These are phyloP conservation scores for Cerioporus squamosus DNA, from an alignment of 1,284 basidiomycete species.

Conservation along the genomic window DNA sequence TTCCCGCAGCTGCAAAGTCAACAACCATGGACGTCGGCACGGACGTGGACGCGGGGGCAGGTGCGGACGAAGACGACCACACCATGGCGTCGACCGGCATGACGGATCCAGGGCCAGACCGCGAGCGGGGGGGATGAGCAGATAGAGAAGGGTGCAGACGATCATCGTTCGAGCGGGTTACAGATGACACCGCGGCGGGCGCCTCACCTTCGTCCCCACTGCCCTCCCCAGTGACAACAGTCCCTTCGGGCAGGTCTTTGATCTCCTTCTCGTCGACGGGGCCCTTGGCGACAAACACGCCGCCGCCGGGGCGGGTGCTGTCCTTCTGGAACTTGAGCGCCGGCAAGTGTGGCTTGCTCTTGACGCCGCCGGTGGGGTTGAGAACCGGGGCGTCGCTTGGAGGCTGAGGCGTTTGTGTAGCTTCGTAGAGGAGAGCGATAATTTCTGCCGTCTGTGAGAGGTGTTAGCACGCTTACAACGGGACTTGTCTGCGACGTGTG, in stretches of 20 bases:
- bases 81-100: conserved; percentile 11
- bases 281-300: conserved; percentile 79
- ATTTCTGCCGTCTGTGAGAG: conserved; percentile 84
- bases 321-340: conserved; percentile 76
- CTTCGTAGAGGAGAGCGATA: conserved; percentile 90
- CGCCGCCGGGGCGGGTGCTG: conserved; percentile 78
- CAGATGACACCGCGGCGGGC: conserved; percentile 35
- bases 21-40: conserved; percentile 13
- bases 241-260: conserved; percentile 62
- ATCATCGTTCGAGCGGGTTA: conserved; percentile 30
- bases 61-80: conserved; percentile 18
- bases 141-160: conserved; percentile 33
- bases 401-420: conserved; percentile 75
- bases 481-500: conserved; percentile 29
- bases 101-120: conserved; percentile 15
- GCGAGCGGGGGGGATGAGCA: conserved; percentile 9
- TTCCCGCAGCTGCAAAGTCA: conserved; percentile 20
- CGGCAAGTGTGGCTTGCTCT: conserved; percentile 54
- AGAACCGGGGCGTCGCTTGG: conserved; percentile 59
- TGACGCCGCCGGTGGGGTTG: conserved; percentile 78
- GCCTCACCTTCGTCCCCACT: conserved; percentile 52
- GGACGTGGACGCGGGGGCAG: neutral
- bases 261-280: conserved; percentile 47
- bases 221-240: conserved; percentile 53
- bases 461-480: conserved; percentile 25